These are phyloP conservation scores for Potentilla sterilis DNA, from an alignment of 306 rosid species.

Conservation along the genomic window DNA sequence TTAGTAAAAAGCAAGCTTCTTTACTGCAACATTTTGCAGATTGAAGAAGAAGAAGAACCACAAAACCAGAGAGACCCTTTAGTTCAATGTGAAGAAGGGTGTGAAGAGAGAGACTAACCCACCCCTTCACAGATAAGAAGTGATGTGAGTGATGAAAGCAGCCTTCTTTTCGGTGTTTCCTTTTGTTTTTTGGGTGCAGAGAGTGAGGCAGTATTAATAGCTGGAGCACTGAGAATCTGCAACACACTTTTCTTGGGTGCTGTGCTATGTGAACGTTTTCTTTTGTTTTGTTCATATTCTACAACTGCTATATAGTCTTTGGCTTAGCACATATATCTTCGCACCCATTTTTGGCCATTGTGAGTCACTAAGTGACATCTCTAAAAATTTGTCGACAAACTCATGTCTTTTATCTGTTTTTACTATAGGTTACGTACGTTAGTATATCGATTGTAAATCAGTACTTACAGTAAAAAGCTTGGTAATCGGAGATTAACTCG, in stretches of 20 bases:
- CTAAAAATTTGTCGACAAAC: not conserved
- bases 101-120: constrained; percentile 17
- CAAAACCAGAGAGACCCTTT: constrained; percentile 25
- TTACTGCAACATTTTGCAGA: constrained; percentile 12
- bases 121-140: constrained; percentile 23
- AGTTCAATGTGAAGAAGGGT: constrained; percentile 14
- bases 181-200: not conserved
- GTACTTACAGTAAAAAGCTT: too few species aligned
- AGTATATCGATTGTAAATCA: too few species aligned
- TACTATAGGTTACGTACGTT: too few species aligned
- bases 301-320: constrained; percentile 11
- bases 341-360: not conserved
- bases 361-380: not conserved
- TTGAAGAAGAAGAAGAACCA: constrained; percentile 24
- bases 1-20: constrained; percentile 30
- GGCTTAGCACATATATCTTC: too few species aligned
- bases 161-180: constrained; percentile 31
- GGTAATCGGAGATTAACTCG: too few species aligned
- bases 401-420: too few species aligned
- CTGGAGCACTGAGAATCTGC: constrained; percentile 36
- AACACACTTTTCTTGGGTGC: constrained; percentile 40
- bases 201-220: constrained; percentile 35
- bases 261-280: constrained; percentile 66
- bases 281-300: constrained; percentile 59
- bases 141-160: constrained; percentile 37